These are phyloP conservation scores for Nannizziopsis barbatae DNA, from an alignment of 2,329 filamentous ascomycete genomes.

Conservation along the genomic window DNA sequence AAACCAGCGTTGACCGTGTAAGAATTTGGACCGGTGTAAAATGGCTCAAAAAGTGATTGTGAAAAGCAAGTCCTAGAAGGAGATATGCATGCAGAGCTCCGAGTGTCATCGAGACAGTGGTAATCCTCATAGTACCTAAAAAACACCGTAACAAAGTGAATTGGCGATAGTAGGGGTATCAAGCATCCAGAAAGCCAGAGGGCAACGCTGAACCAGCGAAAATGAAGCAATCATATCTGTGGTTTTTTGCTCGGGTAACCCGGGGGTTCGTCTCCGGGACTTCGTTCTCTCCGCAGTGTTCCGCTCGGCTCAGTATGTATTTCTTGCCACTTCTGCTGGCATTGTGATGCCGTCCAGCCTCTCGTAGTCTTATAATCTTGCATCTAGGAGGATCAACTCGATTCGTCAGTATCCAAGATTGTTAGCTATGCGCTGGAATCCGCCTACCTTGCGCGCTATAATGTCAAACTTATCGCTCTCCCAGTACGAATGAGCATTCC, in stretches of 20 bases:
- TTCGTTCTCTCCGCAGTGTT: constrained; percentile 3
- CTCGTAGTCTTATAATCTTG: constrained; percentile 27
- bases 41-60: too few relatives aligned
- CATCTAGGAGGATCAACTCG: constrained; percentile 15
- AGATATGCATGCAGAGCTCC: too few relatives aligned
- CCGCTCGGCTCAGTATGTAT: constrained; percentile 7
- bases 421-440: too few relatives aligned
- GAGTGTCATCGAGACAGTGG: too few relatives aligned
- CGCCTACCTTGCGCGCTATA: constrained; percentile 30
- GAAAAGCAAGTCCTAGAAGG: too few relatives aligned
- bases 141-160: background rate
- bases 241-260: constrained; percentile 5
- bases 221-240: constrained; percentile 1
- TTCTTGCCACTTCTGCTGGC: constrained; percentile 20
- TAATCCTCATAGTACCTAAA: background rate
- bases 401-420: background rate
- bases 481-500: constrained; percentile 29
- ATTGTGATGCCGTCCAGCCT: constrained; percentile 28
- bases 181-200: constrained; percentile 4
- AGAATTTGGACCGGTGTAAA: too few relatives aligned
- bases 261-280: constrained; percentile 8
- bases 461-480: constrained; percentile 30
- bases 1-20: too few relatives aligned
- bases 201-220: background rate
- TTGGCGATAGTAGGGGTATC: constrained; percentile 5